A percentile compares a stretch with the other conserved stretches of the same genome.
Evolutionary conservation across 495 filamentous ascomycete genomes (phyloP).

Genomic region (Daldinia childiae): DNA sequence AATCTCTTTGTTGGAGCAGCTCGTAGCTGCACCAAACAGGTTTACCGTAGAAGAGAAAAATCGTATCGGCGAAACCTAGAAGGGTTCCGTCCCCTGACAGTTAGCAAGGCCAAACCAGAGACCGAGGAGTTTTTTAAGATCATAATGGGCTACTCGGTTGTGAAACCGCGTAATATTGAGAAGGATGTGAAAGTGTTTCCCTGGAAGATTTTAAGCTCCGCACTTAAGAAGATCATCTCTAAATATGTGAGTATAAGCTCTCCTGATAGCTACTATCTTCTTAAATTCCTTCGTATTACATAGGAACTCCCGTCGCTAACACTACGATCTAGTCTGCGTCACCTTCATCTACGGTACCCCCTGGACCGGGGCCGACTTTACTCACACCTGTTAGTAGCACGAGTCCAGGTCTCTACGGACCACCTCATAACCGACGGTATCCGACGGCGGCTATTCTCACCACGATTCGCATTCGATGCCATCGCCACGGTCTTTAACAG

Average conservation of each 20-base stretch:
- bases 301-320: conserved; percentile 11
- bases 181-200: conserved; percentile 99
- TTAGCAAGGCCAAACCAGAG: conserved; percentile 89
- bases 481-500: conserved; percentile 54
- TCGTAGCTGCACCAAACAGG: conserved; percentile 73
- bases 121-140: conserved; percentile 98
- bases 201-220: conserved; percentile 83
- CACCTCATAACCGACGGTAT: conserved; percentile 51
- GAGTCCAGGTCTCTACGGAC: conserved; percentile 48
- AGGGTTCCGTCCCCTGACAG: conserved; percentile 86
- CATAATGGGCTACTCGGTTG: conserved; percentile 96
- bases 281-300: background rate
- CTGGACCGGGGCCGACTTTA: conserved; percentile 43
- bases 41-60: conserved; percentile 99
- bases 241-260: conserved; percentile 72
- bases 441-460: conserved; percentile 47
- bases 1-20: conserved; percentile 87
- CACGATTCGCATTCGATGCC: conserved; percentile 54
- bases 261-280: background rate
- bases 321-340: conserved; percentile 39
- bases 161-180: conserved; percentile 96
- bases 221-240: conserved; percentile 95
- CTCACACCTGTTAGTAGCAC: conserved; percentile 50
- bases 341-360: conserved; percentile 45
- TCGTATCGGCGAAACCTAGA: conserved; percentile 95